phyloP scores from a whole-genome alignment of 768 basidiomycete genomes.

The Tylopilus subfusipes region DNA sequence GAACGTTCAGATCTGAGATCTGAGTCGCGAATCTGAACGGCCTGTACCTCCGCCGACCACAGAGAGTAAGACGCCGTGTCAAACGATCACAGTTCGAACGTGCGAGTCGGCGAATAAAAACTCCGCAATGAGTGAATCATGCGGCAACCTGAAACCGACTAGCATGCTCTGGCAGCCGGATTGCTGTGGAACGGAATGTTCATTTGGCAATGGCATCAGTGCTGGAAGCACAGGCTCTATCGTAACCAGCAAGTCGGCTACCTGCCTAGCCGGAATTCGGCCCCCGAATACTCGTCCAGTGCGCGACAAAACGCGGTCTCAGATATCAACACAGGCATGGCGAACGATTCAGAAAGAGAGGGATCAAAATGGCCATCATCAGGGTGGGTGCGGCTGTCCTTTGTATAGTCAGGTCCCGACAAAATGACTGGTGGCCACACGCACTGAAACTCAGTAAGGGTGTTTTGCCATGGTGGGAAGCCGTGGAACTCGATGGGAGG shows the following conservation, averaged over 20 bases:
- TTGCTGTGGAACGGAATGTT: background rate
- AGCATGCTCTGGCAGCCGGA: background rate
- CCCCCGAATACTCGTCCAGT: conserved; percentile 66
- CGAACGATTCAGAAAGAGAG: background rate
- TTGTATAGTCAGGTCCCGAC: conserved; percentile 2
- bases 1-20: too few species aligned
- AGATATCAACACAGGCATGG: conserved; percentile 34
- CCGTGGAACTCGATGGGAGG: conserved; percentile 64
- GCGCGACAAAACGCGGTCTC: conserved; percentile 64
- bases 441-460: conserved; percentile 77
- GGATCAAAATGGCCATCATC: conserved; percentile 7
- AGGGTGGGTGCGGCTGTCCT: conserved; percentile 21
- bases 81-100: background rate
- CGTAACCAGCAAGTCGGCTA: conserved; percentile 29
- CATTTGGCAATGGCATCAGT: too few species aligned
- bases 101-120: background rate
- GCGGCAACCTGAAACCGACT: background rate
- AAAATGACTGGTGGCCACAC: conserved; percentile 22
- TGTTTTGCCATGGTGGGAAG: conserved; percentile 85
- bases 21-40: background rate
- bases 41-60: background rate
- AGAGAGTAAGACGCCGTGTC: background rate
- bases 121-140: too few species aligned
- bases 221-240: conserved; percentile 3
- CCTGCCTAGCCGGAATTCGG: conserved; percentile 79